Evolutionary conservation across 306 rosid species (phyloP).

Genomic region (Acacia crassicarpa): DNA sequence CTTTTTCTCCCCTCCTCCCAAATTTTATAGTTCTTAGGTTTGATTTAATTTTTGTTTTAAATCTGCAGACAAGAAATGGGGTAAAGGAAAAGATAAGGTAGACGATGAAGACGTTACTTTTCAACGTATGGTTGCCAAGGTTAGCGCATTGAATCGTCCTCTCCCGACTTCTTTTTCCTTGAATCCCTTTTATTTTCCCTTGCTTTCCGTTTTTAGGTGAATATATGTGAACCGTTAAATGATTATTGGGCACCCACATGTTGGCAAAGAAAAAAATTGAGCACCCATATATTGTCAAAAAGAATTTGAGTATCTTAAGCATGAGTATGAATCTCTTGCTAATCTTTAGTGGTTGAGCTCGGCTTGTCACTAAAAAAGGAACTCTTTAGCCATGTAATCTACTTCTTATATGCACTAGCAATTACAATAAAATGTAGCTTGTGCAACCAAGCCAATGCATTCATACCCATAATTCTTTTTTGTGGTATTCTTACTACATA

Average conservation of each 20-base stretch:
- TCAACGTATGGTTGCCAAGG: slow-evolving; percentile 99
- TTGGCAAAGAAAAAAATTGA: too few relatives aligned
- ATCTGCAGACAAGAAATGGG: slow-evolving; percentile 82
- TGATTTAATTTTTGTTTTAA: neutral
- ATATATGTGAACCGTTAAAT: neutral
- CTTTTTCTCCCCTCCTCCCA: neutral
- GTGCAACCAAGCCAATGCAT: neutral
- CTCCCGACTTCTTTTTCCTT: slow-evolving; percentile 5
- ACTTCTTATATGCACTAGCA: neutral
- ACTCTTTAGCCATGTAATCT: neutral
- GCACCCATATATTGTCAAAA: neutral
- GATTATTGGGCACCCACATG: neutral
- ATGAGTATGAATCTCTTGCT: slow-evolving; percentile 4
- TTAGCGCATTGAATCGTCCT: slow-evolving; percentile 89
- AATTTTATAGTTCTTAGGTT: slow-evolving; percentile 2
- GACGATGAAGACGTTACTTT: slow-evolving; percentile 96
- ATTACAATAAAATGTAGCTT: neutral
- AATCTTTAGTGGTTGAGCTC: neutral
- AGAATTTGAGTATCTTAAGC: neutral
- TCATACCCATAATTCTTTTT: neutral
- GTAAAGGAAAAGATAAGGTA: slow-evolving; percentile 92
- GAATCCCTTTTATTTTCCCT: neutral
- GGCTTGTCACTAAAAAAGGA: neutral
- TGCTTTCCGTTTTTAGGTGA: neutral
- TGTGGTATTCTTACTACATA: neutral